Base-by-base conservation (phyloP, 768 basidiomycete genomes). In the Daedaleopsis nitida region DNA sequence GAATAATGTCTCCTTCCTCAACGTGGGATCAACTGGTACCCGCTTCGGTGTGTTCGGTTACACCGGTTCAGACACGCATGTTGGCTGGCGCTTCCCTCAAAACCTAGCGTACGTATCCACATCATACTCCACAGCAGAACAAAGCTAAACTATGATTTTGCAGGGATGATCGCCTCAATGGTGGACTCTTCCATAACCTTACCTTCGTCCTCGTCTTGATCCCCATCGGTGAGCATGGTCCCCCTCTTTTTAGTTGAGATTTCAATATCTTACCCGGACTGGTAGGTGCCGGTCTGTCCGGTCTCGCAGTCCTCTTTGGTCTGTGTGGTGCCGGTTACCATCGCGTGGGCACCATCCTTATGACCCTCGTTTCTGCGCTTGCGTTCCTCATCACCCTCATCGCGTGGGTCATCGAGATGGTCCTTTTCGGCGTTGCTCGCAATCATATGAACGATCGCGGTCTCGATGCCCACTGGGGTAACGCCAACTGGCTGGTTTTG, bases 401-500 rank as follows among this genome's bases (percentile, higher is more conserved):
- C 64, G 86, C 79, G 3, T 93, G 86, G 76, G 75, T 92, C 48
- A 78, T 94, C 72, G 91, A 92, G 75, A 88, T 93, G 84, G 83
- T 83, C 45, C 83, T 95, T 54, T 95, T 89, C 72, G 87, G 86
- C 51, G 82, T 91, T 62, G 84, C 84, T 17, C 85, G 86, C 59
- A 72, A 83, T 64, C 79, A 81, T 45, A 81, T 89, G 69, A 78
- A 81, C 58, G 73, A 81, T 62, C 74, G 75, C 19, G 82, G 80
- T 19, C 70, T 76, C 32, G 53, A 66, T 24, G 84, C 89, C 3
- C 76, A 81, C 63, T 88, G 85, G 74, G 92, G 91, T 16, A 92
- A 91, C 72, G 92, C 89, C 47, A 86, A 86, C 69, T 95, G 92
- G 92, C 69, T 94, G 58, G 88, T 88, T 3, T 80, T 94, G 47